Conservation (phyloP, 768 basidiomycete genomes). For the Udeniomyces megalosporus region DNA sequence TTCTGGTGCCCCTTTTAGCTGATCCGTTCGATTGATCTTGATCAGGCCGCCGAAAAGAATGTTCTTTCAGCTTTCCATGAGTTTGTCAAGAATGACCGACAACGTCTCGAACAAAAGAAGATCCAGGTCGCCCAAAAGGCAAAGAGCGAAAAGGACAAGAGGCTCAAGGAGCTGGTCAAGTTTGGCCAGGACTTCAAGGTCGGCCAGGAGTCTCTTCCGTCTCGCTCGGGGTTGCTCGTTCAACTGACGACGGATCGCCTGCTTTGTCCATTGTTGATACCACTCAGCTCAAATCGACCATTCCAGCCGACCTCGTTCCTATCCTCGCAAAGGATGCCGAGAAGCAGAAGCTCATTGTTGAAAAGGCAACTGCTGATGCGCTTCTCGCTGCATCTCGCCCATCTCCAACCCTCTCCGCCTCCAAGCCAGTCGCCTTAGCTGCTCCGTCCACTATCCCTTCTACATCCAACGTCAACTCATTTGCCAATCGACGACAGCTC, state of each 20-base stretch:
- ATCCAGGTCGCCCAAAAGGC: conserved; percentile 46
- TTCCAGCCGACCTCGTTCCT: conserved; percentile 82
- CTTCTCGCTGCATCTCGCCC: conserved; percentile 4
- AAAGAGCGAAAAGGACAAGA: conserved; percentile 87
- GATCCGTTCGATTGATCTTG: too few relatives aligned
- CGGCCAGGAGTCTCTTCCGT: conserved; percentile 15
- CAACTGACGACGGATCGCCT: neutral
- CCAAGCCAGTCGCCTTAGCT: conserved; percentile 14
- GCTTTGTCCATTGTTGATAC: neutral
- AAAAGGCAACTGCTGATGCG: conserved; percentile 31
- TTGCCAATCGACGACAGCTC: conserved; percentile 4
- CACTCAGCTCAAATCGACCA: conserved; percentile 71
- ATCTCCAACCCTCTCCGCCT: neutral
- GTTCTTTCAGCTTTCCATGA: conserved; percentile 56
- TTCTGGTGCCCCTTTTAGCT: too few relatives aligned
- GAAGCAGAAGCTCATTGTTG: conserved; percentile 57
- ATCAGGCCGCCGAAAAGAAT: conserved; percentile 7
- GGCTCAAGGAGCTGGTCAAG: conserved; percentile 78
- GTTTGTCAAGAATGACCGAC: conserved; percentile 82
- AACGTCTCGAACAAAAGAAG: conserved; percentile 76
- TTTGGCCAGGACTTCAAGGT: conserved; percentile 95
- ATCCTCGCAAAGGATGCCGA: conserved; percentile 88
- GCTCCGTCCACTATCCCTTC: neutral
- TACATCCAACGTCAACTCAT: neutral
- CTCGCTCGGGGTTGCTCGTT: neutral